Base-by-base conservation (phyloP, 192 early-diverging fungal species). In the Coemansia sp. region DNA sequence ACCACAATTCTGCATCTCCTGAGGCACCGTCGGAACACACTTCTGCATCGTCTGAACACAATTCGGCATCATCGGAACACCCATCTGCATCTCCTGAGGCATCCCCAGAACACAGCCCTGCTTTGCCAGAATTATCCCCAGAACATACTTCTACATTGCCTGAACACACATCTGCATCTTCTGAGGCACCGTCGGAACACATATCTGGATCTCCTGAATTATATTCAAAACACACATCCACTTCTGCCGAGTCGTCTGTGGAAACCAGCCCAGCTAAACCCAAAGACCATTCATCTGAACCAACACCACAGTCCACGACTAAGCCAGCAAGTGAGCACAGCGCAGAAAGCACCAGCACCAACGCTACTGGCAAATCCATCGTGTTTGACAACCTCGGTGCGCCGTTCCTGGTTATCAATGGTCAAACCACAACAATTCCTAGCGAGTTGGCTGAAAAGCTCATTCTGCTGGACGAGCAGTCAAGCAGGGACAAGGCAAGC, bases 371-470 rank as follows among this genome's bases (percentile, higher is more conserved):
- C 19, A 80, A 68, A 32, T 63, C 65, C 2, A 80, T 80, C 32
- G n/a, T 74, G n/a, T 80, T 80, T 55, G 64, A 80, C 65, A 63
- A 59, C 52, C 50, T 68, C 16, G 77, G 77, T 48, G 68, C 51
- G 18, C 77, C 77, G 3, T 74, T 71, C 55, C 54, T 73, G 61
- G 56, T 80, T 24, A 19, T 74, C 22, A 51, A 65, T 43, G 77
- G 77, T 23, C 62, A 67, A 12, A 68, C 77, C 4, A 68, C 77
- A 3, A 9, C 64, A 7, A 20, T 80, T 2, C 68, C 77, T 0
- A 35, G 48, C 3, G 77, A 71, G 1, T 37, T 80, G 5, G 77
- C 77, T 26, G 77, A 70, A 20, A 74, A 74, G 49, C 59, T 80
- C 4, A 68, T 74, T 37, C 54, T 26, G 18, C 51, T n/a, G 20